These are phyloP conservation scores for Leccinum griseonigrum DNA, from an alignment of 1,284 basidiomycete genomes.

Conservation along the genomic window DNA sequence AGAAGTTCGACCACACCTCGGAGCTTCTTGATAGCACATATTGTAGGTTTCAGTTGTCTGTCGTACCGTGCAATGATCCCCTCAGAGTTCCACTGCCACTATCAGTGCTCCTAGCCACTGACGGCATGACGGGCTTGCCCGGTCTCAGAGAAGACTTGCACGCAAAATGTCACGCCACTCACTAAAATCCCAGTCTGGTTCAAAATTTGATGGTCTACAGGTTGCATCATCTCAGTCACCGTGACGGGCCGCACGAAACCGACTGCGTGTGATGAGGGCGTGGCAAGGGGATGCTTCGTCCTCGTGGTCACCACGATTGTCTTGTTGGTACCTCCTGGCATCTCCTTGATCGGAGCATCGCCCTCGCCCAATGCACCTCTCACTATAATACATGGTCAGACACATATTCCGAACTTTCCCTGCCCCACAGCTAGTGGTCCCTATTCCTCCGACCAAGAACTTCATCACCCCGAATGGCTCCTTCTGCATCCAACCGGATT, in stretches of 20 bases:
- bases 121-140: background rate
- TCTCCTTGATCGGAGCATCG: background rate
- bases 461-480: background rate
- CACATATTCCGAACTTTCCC: background rate
- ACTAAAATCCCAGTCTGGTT: background rate
- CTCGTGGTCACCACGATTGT: background rate
- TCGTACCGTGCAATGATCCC: background rate
- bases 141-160: background rate
- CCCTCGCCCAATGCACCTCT: background rate
- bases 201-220: background rate
- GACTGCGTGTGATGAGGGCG: background rate
- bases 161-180: background rate
- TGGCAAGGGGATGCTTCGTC: background rate
- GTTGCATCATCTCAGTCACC: background rate
- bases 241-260: background rate
- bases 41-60: background rate
- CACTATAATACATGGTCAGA: background rate
- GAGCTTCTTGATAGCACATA: background rate
- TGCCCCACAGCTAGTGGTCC: background rate
- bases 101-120: too few relatives aligned
- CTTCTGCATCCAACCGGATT: background rate
- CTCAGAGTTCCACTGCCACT: background rate
- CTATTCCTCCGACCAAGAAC: background rate
- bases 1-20: background rate
- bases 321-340: background rate